Evolutionary conservation across 495 filamentous ascomycete genomes (phyloP), one percentile per base, ranked within the genome.

Genomic region (Immersiella caudata): DNA sequence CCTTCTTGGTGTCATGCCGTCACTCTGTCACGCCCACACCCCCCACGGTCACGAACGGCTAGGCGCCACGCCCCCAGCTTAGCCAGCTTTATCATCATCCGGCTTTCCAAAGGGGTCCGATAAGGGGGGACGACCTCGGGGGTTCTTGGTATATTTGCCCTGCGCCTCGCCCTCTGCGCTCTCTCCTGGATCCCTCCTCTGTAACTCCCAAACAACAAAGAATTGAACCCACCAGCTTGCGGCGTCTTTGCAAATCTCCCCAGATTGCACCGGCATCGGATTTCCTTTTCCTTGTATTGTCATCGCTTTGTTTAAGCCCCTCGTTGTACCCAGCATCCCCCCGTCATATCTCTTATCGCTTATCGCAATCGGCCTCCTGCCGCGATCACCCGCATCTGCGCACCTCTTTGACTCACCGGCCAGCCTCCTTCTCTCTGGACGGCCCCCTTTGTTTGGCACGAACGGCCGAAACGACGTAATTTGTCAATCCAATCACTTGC

Each of bases 341-440:
- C 51, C 25, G 51, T 46, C 52, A 11, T 36, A 5, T 25, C 22
- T 25, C 51, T 56, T 58, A 57, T 56, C 51, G 62, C 62, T 52
- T 50, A 33, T 52, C 46, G 46, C 62, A 26, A 52, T 62, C 60
- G 60, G 20, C 27, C 26, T 60, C 62, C 51, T 33, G 25, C 46
- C n/a, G 36, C 61, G 36, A 18, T 64, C 50, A 35, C 50, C 51
- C 62, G 51, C 51, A 1, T 16, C 62, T 25, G 25, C n/a, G 52
- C 29, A 24, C 35, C 52, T 46, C 52, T 58, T 65, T 65, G 63
- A 65, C 51, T 65, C 63, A 65, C 63, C 63, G 63, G 63, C 63
- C 51, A 65, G 50, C 12, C 46, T 22, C 50, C 21, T 55, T 29
- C 63, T 51, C 51, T 57, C 51, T 22, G 26, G 25, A 25, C 36